Percentiles rank a stretch among this genome's conserved stretches.
Conservation (phyloP, 1,284 basidiomycete genomes). For the Pyrrhoderma noxium region DNA sequence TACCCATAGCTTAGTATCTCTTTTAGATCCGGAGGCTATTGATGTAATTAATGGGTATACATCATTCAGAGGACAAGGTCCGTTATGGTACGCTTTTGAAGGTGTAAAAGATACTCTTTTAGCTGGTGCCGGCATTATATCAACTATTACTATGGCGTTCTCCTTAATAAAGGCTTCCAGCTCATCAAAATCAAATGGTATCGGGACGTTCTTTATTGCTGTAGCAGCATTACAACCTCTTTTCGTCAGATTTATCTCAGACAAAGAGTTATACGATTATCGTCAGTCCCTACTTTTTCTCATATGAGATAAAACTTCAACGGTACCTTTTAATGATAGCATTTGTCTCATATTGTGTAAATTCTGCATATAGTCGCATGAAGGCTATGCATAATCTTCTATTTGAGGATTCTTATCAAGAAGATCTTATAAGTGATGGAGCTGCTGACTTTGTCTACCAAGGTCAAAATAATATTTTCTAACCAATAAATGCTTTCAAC, state of each 20-base stretch:
- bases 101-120: background rate
- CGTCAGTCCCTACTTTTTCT: background rate
- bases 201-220: too few relatives aligned
- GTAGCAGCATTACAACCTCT: too few relatives aligned
- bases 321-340: conserved; percentile 1
- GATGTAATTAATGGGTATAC: background rate
- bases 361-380: conserved; percentile 5
- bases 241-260: too few relatives aligned
- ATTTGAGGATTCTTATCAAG: background rate
- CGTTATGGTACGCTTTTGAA: background rate
- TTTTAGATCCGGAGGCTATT: background rate
- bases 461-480: background rate
- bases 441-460: background rate
- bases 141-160: too few relatives aligned
- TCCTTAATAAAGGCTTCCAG: too few relatives aligned
- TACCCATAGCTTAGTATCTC: background rate
- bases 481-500: background rate
- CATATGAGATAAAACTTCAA: too few relatives aligned
- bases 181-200: too few relatives aligned
- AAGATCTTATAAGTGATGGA: conserved; percentile 8
- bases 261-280: too few relatives aligned
- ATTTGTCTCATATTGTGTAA: conserved; percentile 5
- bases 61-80: background rate
- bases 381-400: conserved; percentile 4
- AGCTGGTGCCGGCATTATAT: too few relatives aligned